phyloP scores from a whole-genome alignment of 768 basidiomycete species.

The Cytidiella melzeri region DNA sequence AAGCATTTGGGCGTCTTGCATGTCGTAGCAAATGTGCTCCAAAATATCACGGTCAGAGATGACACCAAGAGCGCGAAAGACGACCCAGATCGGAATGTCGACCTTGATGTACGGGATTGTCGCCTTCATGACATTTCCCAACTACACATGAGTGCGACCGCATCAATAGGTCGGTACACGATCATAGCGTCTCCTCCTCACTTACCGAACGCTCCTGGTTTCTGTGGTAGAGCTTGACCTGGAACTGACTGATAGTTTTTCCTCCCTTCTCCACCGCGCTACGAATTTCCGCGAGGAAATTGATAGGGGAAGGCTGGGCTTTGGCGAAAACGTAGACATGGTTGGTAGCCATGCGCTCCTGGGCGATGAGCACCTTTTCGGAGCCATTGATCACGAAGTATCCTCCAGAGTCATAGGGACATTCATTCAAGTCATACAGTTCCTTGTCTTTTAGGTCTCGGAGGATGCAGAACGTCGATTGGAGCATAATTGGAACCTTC shows the following conservation, averaged over 20 bases:
- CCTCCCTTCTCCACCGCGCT: conserved; percentile 97
- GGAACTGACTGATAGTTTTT: conserved; percentile 96
- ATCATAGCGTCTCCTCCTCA: conserved; percentile 11
- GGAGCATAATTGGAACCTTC: conserved; percentile 98
- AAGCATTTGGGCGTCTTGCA: conserved; percentile 92
- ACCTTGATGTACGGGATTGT: conserved; percentile 98
- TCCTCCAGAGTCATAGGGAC: conserved; percentile 97
- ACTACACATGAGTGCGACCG: conserved; percentile 31
- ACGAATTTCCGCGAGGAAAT: conserved; percentile 94
- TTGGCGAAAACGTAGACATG: conserved; percentile 99
- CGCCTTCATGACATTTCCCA: conserved; percentile 92
- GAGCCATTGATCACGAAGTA: conserved; percentile 99
- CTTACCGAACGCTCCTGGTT: conserved; percentile 85
- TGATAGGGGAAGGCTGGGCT: conserved; percentile 92
- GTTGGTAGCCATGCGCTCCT: conserved; percentile 99
- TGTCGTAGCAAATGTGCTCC: conserved; percentile 97
- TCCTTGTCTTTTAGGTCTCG: conserved; percentile 72
- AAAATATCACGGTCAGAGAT: conserved; percentile 97
- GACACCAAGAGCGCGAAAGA: conserved; percentile 96
- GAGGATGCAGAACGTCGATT: conserved; percentile 92
- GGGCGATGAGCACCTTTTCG: conserved; percentile 99
- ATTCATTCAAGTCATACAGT: conserved; percentile 91
- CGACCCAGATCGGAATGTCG: conserved; percentile 98
- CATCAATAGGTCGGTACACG: conserved; percentile 6
- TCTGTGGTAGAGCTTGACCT: conserved; percentile 94